These are phyloP conservation scores for Dalbergia oliveri DNA, from an alignment of 306 rosid species.

Conservation along the genomic window DNA sequence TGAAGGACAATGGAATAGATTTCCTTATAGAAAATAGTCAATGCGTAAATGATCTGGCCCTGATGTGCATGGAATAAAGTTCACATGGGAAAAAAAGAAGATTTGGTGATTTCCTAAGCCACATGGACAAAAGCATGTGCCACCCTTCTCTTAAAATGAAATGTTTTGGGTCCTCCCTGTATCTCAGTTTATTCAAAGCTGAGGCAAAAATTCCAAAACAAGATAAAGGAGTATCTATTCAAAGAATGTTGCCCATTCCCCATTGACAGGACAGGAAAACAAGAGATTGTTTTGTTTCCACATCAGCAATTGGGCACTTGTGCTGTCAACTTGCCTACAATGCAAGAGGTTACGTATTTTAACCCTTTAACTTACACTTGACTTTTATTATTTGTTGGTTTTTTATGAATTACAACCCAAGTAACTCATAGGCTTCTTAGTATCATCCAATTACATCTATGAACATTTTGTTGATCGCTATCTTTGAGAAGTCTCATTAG, in stretches of 20 bases:
- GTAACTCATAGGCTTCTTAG: no score
- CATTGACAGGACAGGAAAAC: no score
- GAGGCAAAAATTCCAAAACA: no score
- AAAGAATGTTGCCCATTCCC: neutral
- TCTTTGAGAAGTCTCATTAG: neutral
- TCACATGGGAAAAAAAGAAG: neutral
- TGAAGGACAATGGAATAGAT: no score
- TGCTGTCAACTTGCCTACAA: neutral
- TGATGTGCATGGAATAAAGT: no score
- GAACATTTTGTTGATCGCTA: neutral
- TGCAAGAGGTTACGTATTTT: neutral
- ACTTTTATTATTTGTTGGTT: neutral
- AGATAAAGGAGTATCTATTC: neutral
- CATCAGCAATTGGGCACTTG: neutral
- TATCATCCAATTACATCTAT: no score
- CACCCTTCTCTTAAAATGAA: neutral
- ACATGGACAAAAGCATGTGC: neutral
- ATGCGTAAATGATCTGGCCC: no score
- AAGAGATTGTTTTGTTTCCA: neutral
- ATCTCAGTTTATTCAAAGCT: neutral
- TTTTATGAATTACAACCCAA: no score
- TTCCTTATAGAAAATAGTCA: no score
- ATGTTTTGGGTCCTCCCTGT: neutral
- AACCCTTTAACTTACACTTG: neutral
- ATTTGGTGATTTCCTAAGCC: conserved; percentile 4